phyloP scores from a whole-genome alignment of 495 filamentous ascomycete species.

The Penicillium waksmanii region DNA sequence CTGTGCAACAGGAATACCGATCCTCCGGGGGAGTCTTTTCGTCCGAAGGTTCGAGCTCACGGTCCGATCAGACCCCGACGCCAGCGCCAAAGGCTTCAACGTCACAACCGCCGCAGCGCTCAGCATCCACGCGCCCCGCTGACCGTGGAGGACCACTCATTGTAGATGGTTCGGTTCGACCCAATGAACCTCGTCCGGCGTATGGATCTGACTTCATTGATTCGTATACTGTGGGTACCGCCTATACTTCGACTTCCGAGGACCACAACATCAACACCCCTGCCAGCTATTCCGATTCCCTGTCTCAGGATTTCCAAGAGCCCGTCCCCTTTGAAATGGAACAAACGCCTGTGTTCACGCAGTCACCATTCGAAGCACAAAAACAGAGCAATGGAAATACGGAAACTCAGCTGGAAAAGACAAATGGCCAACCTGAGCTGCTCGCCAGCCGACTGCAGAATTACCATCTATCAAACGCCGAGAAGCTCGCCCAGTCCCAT shows the following conservation, averaged over 20 bases:
- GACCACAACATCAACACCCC: constrained; percentile 45
- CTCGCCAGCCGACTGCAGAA: constrained; percentile 45
- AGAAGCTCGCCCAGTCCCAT: constrained; percentile 35
- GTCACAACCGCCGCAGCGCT: constrained; percentile 25
- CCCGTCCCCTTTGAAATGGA: constrained; percentile 44
- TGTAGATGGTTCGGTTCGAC: constrained; percentile 49
- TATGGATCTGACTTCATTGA: constrained; percentile 35
- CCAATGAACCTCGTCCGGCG: constrained; percentile 35
- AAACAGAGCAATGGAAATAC: constrained; percentile 26
- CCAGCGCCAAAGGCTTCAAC: constrained; percentile 20
- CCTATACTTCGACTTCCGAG: constrained; percentile 47
- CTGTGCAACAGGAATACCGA: constrained; percentile 44
- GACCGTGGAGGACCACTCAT: constrained; percentile 46
- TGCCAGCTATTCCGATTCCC: constrained; percentile 47
- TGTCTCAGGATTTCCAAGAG: constrained; percentile 47
- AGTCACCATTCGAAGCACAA: constrained; percentile 33
- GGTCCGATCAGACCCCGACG: constrained; percentile 28
- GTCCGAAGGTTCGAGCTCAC: constrained; percentile 28
- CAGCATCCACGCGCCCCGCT: constrained; percentile 27
- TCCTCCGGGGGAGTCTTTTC: constrained; percentile 33
- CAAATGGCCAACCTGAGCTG: constrained; percentile 34
- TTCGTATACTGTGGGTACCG: constrained; percentile 35
- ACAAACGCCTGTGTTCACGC: constrained; percentile 29
- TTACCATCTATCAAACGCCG: constrained; percentile 42
- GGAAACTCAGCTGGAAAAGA: constrained; percentile 12